Percentiles rank a stretch among this genome's conserved stretches.
Evolutionary conservation across 2,329 filamentous ascomycete genomes (phyloP).

Genomic region (Pseudogymnoascus destructans): DNA sequence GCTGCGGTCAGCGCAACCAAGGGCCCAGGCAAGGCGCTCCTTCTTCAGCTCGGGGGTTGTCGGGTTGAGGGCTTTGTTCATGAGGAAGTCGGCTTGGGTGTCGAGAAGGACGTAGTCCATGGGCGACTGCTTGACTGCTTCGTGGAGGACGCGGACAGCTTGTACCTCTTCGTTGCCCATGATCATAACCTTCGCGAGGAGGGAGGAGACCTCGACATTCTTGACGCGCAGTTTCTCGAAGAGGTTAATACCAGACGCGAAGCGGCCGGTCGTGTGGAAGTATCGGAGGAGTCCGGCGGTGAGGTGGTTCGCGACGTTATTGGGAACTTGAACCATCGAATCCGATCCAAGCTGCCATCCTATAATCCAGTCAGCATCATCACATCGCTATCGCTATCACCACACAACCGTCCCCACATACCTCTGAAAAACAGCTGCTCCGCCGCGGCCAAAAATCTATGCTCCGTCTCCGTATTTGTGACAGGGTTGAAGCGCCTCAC

Average conservation of each 20-base stretch:
- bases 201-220: conserved; percentile 85
- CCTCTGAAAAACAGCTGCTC: conserved; percentile 92
- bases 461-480: conserved; percentile 95
- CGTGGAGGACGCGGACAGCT: conserved; percentile 74
- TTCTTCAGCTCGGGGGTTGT: conserved; percentile 42
- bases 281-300: conserved; percentile 90
- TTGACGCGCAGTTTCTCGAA: conserved; percentile 89
- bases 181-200: conserved; percentile 81
- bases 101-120: conserved; percentile 98
- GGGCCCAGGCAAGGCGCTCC: conserved; percentile 66
- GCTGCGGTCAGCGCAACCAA: conserved; percentile 86
- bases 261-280: conserved; percentile 87
- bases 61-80: conserved; percentile 60
- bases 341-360: conserved; percentile 94
- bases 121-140: conserved; percentile 77
- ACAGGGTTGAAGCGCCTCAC: conserved; percentile 94
- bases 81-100: conserved; percentile 82
- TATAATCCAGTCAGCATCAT: conserved; percentile 27
- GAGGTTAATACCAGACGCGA: conserved; percentile 88
- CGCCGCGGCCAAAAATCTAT: conserved; percentile 86
- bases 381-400: background rate
- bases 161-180: conserved; percentile 97
- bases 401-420: conserved; percentile 26
- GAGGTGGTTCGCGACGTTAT: conserved; percentile 89
- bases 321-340: conserved; percentile 92